Base-by-base conservation (phyloP, 2,329 filamentous ascomycete species). In the Aspergillus bombycis region DNA sequence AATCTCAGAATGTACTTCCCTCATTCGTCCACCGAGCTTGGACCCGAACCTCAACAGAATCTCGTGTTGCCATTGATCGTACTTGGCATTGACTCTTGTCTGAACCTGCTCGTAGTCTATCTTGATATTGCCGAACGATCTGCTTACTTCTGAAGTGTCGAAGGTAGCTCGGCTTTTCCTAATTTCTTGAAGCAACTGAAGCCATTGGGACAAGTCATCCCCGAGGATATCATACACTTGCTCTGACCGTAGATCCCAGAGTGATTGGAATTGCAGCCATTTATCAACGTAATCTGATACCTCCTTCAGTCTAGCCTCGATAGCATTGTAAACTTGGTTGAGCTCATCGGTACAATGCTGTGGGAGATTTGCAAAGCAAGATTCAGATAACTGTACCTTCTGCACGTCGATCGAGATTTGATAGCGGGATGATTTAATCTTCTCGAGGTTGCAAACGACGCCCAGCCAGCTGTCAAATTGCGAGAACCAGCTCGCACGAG, bases 91-190 rank as follows among this genome's bases (percentile, higher is more conserved):
- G 77, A 99, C 95, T 79, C 97, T 97, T 62, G 94, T 93, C 79
- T 99, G 96, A 0, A 99, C 95, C 78, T 99, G 96, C 72, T 98
- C 95, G 74, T 99, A 99, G 77, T 99, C 94, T 73, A 99, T 93
- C 4, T 91, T 93, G 60, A 98, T 89, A 77, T 96, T 94, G 5
- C 95, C 95, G 75, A 99, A 99, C 1, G 91, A 91, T 45, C 92
- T 91, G 77, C 91, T 95, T 68, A 96, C 92, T 75, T 97, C 95
- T 10, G 94, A 96, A 1, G 94, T 99, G 75, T 99, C 95, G 72
- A 99, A 99, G 0, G 96, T 99, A 48, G 93, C 91, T 58, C 95
- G 90, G 48, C 93, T 95, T 79, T 97, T 97, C 65, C 95, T 89
- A 68, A 99, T 97, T 74, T 99, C 95, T 73, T 97, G 93, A n/a